phyloP scores from a whole-genome alignment of 306 rosid species.

The Pachyrhizus erosus region DNA sequence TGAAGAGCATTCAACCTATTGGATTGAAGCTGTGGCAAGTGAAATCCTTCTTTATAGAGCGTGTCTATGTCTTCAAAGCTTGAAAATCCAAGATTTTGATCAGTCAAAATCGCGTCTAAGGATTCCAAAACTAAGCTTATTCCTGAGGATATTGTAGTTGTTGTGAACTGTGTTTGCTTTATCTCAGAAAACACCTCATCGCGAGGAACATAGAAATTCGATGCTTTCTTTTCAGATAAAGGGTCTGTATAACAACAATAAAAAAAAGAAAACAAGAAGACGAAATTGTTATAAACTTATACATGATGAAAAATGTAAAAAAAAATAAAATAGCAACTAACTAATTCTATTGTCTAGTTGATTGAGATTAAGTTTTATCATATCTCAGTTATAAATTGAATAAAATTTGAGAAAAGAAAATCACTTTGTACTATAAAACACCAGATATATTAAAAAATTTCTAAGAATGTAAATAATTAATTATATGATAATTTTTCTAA shows the following conservation, averaged over 20 bases:
- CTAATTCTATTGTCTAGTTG: too few species aligned
- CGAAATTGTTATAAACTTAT: not conserved
- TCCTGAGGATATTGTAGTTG: conserved; percentile 47
- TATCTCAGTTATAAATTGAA: too few species aligned
- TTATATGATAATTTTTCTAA: too few species aligned
- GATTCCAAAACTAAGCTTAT: conserved; percentile 45
- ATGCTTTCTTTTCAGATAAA: conserved; percentile 44
- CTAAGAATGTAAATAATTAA: not conserved
- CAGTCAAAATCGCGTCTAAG: conserved; percentile 39
- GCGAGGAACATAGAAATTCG: conserved; percentile 57
- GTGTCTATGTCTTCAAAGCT: conserved; percentile 56
- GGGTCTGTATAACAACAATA: conserved; percentile 45
- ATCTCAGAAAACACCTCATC: conserved; percentile 60
- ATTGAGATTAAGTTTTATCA: too few species aligned
- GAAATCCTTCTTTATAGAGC: conserved; percentile 55
- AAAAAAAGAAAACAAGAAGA: not conserved
- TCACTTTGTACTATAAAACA: too few species aligned
- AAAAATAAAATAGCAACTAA: not conserved
- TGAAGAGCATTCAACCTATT: conserved; percentile 20
- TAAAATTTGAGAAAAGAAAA: too few species aligned
- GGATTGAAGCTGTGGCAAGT: conserved; percentile 36
- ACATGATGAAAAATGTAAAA: not conserved
- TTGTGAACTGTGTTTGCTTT: conserved; percentile 52
- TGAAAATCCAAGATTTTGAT: conserved; percentile 47
- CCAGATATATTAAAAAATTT: too few species aligned